phyloP scores from a whole-genome alignment of 2,329 filamentous ascomycete genomes.

The Botryotinia convoluta region DNA sequence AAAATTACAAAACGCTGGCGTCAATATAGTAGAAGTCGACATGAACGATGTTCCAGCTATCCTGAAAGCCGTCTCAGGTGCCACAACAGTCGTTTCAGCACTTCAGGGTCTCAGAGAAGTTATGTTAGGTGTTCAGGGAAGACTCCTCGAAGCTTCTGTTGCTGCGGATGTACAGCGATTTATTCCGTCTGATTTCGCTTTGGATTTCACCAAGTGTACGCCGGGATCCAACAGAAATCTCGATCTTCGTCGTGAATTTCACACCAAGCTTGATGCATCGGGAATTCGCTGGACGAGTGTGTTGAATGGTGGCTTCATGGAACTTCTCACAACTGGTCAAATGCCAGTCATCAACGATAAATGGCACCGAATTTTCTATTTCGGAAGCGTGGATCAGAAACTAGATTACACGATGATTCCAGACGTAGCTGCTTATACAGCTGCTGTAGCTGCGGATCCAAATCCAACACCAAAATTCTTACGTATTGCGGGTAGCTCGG shows the following conservation, averaged over 20 bases:
- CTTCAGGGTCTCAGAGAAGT: conserved; percentile 22
- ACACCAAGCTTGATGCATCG: conserved; percentile 21
- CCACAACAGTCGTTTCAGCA: conserved; percentile 20
- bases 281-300: conserved; percentile 22
- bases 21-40: conserved; percentile 20
- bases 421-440: conserved; percentile 21
- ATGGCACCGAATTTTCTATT: conserved; percentile 21
- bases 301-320: conserved; percentile 22
- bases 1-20: conserved; percentile 18
- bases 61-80: conserved; percentile 13
- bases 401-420: conserved; percentile 18
- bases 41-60: conserved; percentile 16
- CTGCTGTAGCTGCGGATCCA: conserved; percentile 22
- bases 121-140: conserved; percentile 18
- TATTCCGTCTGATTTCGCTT: conserved; percentile 54
- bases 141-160: conserved; percentile 51
- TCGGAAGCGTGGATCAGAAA: conserved; percentile 21
- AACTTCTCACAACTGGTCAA: conserved; percentile 13
- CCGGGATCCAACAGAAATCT: conserved; percentile 23
- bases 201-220: conserved; percentile 20
- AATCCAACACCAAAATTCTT: conserved; percentile 20
- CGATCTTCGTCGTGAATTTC: conserved; percentile 21
- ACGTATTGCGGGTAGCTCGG: conserved; percentile 20
- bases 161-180: conserved; percentile 57
- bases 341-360: conserved; percentile 21